phyloP scores from a whole-genome alignment of 202 grass and related monocot species.

The Panicum hallii region DNA sequence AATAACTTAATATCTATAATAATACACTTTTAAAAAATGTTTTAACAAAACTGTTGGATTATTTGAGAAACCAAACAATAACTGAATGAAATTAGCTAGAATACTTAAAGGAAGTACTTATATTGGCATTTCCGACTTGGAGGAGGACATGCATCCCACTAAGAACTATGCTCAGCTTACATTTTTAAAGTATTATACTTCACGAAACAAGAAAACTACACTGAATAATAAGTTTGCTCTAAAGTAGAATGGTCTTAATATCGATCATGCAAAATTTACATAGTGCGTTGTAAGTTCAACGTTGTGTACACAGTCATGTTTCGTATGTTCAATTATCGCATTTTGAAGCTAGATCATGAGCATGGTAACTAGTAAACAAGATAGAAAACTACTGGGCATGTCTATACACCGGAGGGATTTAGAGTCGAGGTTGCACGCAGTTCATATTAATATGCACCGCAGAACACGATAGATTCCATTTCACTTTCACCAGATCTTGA shows the following conservation, averaged over 20 bases:
- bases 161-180: neutral
- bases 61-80: neutral
- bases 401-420: neutral
- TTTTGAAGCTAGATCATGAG: neutral
- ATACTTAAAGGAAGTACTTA: neutral
- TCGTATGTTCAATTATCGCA: neutral
- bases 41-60: neutral
- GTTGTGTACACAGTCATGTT: neutral
- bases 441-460: neutral
- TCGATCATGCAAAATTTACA: too few species aligned
- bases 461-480: neutral
- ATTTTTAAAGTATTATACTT: neutral
- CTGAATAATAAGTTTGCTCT: neutral
- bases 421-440: neutral
- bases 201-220: neutral
- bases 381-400: neutral
- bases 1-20: neutral
- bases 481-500: slow-evolving; percentile 20
- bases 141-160: neutral
- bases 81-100: neutral
- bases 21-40: neutral
- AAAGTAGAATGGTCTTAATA: neutral
- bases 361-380: neutral
- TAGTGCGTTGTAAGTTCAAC: neutral
- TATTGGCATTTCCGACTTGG: neutral